Percentiles rank a stretch among this genome's conserved stretches.
These are phyloP conservation scores for Trichothecium sympodiale DNA, from an alignment of 2,329 filamentous ascomycete species.

Conservation along the genomic window DNA sequence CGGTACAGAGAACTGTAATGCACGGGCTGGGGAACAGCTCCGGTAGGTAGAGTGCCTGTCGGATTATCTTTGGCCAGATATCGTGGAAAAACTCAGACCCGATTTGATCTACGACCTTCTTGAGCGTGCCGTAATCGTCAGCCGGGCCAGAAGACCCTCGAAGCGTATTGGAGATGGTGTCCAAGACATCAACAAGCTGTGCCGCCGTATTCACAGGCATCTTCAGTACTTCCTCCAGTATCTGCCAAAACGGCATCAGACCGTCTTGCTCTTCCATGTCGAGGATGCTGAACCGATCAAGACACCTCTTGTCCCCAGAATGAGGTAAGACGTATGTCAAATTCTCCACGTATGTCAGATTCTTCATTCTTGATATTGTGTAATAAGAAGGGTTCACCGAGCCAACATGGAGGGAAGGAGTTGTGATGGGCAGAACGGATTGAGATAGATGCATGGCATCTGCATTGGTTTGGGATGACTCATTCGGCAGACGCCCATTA, in stretches of 20 bases:
- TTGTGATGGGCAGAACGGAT: too few relatives aligned
- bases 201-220: constrained; percentile 3
- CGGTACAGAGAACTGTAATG: constrained; percentile 9
- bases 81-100: constrained; percentile 5
- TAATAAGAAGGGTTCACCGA: too few relatives aligned
- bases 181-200: constrained; percentile 14
- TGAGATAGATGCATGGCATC: too few relatives aligned
- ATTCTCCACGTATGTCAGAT: too few relatives aligned
- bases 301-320: constrained; percentile 7
- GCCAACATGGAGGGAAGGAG: too few relatives aligned
- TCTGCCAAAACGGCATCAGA: constrained; percentile 13
- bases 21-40: constrained; percentile 10
- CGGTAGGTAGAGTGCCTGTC: constrained; percentile 11
- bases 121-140: constrained; percentile 13
- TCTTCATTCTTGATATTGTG: too few relatives aligned
- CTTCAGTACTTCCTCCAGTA: constrained; percentile 13
- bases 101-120: constrained; percentile 2
- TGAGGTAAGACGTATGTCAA: constrained; percentile 7
- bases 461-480: too few relatives aligned
- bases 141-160: constrained; percentile 8
- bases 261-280: constrained; percentile 13
- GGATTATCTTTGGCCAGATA: constrained; percentile 13
- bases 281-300: constrained; percentile 20
- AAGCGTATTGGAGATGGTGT: constrained; percentile 14
- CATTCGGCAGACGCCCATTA: too few relatives aligned